These are phyloP conservation scores for Pseudomicrostroma phylloplanum DNA, from an alignment of 1,284 basidiomycete species.

Conservation along the genomic window DNA sequence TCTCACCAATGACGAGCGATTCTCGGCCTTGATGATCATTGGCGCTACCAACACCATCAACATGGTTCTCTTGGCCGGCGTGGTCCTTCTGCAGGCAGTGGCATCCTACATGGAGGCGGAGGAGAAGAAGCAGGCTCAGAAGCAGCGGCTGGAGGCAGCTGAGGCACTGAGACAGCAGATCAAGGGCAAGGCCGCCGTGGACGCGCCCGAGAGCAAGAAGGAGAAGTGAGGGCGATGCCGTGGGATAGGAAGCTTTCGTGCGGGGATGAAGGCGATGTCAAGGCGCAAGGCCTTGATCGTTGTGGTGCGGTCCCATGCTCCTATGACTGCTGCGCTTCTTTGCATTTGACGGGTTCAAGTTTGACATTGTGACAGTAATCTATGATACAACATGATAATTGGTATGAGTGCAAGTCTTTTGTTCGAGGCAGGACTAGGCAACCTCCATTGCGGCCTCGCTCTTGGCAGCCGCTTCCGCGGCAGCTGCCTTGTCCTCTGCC, in stretches of 20 bases:
- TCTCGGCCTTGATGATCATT: conserved; percentile 35
- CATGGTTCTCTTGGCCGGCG: conserved; percentile 34
- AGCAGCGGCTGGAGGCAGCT: background rate
- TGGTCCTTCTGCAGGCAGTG: conserved; percentile 38
- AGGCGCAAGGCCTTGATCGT: too few species aligned
- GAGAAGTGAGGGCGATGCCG: conserved; percentile 1
- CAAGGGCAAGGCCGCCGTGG: background rate
- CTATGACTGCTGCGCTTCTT: too few species aligned
- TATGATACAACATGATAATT: too few species aligned
- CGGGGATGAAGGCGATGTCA: too few species aligned
- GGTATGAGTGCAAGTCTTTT: too few species aligned
- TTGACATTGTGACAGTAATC: too few species aligned
- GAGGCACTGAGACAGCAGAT: background rate
- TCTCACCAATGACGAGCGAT: conserved; percentile 31
- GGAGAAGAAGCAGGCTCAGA: conserved; percentile 21
- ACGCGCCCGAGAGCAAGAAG: conserved; percentile 1
- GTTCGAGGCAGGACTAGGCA: too few species aligned
- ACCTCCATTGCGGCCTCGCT: too few species aligned
- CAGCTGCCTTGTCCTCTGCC: background rate
- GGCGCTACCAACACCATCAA: conserved; percentile 44
- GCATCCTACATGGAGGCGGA: conserved; percentile 38
- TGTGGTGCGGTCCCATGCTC: too few species aligned
- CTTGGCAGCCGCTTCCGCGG: background rate
- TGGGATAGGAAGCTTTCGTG: too few species aligned
- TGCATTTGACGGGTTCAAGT: too few species aligned